Conservation (phyloP, 495 filamentous ascomycete genomes). For the Pyrenula massariospora region DNA sequence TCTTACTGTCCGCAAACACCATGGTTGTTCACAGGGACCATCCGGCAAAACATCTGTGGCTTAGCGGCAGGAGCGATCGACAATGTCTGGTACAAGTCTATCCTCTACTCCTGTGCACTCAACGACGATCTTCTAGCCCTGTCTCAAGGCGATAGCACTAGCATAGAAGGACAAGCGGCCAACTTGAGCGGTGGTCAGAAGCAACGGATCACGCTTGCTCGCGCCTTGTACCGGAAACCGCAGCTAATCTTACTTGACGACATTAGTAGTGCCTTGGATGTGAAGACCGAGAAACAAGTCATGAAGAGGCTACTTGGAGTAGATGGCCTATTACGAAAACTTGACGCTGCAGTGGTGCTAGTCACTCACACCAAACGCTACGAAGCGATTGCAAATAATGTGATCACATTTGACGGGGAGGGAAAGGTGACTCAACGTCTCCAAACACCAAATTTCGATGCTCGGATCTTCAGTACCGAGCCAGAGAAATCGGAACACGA, state of each 20-base stretch:
- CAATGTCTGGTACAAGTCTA: conserved; percentile 18
- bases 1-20: conserved; percentile 32
- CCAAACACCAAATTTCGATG: no score
- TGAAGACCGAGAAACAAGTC: conserved; percentile 26
- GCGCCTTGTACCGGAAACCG: conserved; percentile 41
- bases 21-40: conserved; percentile 27
- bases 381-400: no score
- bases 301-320: conserved; percentile 13
- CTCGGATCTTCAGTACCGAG: no score
- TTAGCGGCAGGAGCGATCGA: conserved; percentile 8
- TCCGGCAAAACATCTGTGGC: conserved; percentile 21
- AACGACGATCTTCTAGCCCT: conserved; percentile 13
- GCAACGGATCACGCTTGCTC: conserved; percentile 43
- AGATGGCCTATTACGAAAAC: conserved; percentile 13
- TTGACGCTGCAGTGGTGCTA: conserved; percentile 14
- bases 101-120: conserved; percentile 18
- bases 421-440: no score
- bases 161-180: conserved; percentile 72
- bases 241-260: conserved; percentile 41
- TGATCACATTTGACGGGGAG: no score
- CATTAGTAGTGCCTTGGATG: conserved; percentile 39
- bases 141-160: conserved; percentile 56
- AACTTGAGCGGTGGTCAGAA: conserved; percentile 79
- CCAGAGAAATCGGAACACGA: no score
- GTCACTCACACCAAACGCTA: conserved; percentile 20